Evolutionary conservation across 805 yeast genomes (phyloP), one percentile per base, ranked within the genome.

Genomic region (Ogataea ganodermae): DNA sequence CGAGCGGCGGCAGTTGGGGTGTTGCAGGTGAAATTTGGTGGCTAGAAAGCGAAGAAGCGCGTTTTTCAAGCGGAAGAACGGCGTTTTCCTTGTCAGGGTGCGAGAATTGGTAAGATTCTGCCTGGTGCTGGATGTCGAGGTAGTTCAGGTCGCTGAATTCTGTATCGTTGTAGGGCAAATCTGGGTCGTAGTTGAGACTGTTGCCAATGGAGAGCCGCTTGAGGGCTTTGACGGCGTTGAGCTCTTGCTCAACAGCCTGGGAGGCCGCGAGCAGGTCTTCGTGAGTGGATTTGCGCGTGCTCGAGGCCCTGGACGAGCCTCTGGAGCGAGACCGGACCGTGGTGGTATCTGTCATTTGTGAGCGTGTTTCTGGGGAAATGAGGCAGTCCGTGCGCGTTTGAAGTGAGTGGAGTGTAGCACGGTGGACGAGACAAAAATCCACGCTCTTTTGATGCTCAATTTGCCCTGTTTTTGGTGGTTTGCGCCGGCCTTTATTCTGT

Each of bases 161-260:
- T 3, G 61, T 27, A 28, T 64, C 63, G 17, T 53, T 51, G 39
- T 46, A 71, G 14, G 89, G 88, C 39, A 85, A 62, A 57, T 86
- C 95, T 1, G 92, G 92, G 59, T 86, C 95, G 50, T 79, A 75
- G 42, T 66, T 72, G 68, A 79, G 67, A 60, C 73, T 66, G 57
- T 78, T 71, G 14, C 90, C 94, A 44, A 87, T 84, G 0, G 89
- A 83, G 14, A 85, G 70, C 49, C 95, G 71, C 61, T 87, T 87
- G 54, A 87, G 68, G 17, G 88, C 86, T 30, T 85, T 80, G 51
- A 87, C 87, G 62, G 83, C 81, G 65, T 81, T 80, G 52, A 85
- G 74, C 60, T 87, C 94, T 50, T 80, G 82, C 58, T 86, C 89
- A 38, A 87, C 79, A 5, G 89, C 89, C 56, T 81, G 81, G 3